A percentile compares a stretch with the other conserved stretches of the same genome.
These are phyloP conservation scores for Termitomyces sp. DNA, from an alignment of 768 basidiomycete genomes.

Conservation along the genomic window DNA sequence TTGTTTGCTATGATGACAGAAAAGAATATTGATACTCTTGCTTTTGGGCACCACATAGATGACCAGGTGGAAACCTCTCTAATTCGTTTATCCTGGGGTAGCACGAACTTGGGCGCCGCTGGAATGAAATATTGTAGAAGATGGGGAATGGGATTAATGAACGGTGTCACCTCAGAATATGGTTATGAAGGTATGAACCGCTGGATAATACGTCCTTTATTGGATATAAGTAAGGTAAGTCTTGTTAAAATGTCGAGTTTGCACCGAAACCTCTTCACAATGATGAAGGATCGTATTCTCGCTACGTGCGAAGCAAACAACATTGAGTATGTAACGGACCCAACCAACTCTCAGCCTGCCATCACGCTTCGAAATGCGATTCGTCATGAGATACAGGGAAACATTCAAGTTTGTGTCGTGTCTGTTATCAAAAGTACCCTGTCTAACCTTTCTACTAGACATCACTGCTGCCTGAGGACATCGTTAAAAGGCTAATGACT, in stretches of 20 bases:
- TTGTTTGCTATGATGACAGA: conserved; percentile 34
- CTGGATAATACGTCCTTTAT: conserved; percentile 70
- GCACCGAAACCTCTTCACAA: not conserved
- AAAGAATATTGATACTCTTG: conserved; percentile 35
- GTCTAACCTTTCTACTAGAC: conserved; percentile 1
- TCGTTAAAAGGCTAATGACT: conserved; percentile 23
- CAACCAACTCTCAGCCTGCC: conserved; percentile 70
- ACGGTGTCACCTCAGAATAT: conserved; percentile 24
- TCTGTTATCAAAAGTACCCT: not conserved
- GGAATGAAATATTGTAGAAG: conserved; percentile 66
- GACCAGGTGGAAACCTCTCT: conserved; percentile 82
- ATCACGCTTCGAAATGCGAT: conserved; percentile 71
- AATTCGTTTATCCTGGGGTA: conserved; percentile 59
- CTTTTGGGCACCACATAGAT: conserved; percentile 74
- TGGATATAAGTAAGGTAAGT: conserved; percentile 62
- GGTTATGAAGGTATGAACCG: conserved; percentile 54
- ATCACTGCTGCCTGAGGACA: conserved; percentile 18
- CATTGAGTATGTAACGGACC: conserved; percentile 58
- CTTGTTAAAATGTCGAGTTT: not conserved
- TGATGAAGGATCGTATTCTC: conserved; percentile 66
- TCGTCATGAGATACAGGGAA: conserved; percentile 37
- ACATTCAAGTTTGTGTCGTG: conserved; percentile 13
- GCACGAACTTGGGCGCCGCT: conserved; percentile 47
- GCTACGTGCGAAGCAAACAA: conserved; percentile 65
- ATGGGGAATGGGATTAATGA: conserved; percentile 68